Base-by-base conservation (phyloP, 495 filamentous ascomycete genomes). In the Lasiosphaeria hispida region DNA sequence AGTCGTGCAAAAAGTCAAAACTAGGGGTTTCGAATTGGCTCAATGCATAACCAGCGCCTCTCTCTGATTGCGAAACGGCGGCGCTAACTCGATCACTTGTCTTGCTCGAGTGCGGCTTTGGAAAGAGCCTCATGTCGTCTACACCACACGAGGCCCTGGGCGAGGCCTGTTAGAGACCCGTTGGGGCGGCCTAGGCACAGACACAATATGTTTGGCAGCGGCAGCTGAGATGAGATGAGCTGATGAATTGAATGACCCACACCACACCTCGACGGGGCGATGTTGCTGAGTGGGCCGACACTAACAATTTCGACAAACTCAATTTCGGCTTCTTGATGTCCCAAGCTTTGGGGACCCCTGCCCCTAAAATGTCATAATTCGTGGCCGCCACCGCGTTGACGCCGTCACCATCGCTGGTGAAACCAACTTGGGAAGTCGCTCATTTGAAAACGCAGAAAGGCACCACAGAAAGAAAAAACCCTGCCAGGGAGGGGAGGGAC, bases 391-490 rank as follows among this genome's bases (percentile, higher is more conserved):
- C 14, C 17, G n/a, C n/a, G n/a, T n/a, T n/a, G 36, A 39, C 14
- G 18, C 48, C 14, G 17, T 33, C 48, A 37, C 48, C 11, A 34
- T 14, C 34, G 11, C 23, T 4, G 2, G 11, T 18, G 36, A 52
- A 52, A 52, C 34, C 15, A 52, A 39, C 49, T 52, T 52, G 36
- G 36, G 35, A 52, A 52, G 49, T 52, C 49, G 19, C 49, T 52
- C 49, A 13, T 52, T 52, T 52, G 13, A 40, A 52, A 52, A 17
- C 49, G 10, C 13, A 17, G n/a, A 35, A 47, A 47, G 18, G 18
- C 43, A 13, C 17, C 17, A 17, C n/a, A 3, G n/a, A 15, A 17
- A 14, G 17, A 17, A 9, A 10, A 47, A 47, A 19, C 13, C 14
- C 30, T 23, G 5, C 15, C n/a, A 10, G 30, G 43, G 19, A 18